Conservation (phyloP, 768 basidiomycete species). For the Amanita rubescens region DNA sequence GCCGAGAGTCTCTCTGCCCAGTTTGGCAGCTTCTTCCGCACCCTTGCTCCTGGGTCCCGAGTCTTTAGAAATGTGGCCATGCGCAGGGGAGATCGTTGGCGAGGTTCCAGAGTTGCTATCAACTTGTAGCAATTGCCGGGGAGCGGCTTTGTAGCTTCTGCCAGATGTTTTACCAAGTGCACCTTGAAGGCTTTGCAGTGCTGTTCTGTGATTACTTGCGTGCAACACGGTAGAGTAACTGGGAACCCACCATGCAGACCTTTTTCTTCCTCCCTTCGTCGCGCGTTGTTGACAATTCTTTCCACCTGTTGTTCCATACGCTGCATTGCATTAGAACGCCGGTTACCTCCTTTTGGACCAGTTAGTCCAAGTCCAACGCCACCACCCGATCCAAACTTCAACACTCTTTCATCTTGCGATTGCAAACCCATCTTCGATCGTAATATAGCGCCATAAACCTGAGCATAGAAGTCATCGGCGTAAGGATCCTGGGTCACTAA, state of each 20-base stretch:
- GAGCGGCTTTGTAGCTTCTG: constrained; percentile 92
- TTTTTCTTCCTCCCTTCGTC: constrained; percentile 81
- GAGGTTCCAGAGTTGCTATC: constrained; percentile 43
- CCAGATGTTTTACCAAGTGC: constrained; percentile 93
- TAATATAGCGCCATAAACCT: constrained; percentile 84
- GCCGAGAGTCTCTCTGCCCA: constrained; percentile 68
- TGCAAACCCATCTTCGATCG: constrained; percentile 73
- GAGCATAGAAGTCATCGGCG: constrained; percentile 97
- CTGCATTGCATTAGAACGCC: constrained; percentile 83
- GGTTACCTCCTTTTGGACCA: constrained; percentile 50
- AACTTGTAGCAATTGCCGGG: constrained; percentile 90
- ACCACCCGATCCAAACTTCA: constrained; percentile 78
- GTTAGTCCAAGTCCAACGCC: constrained; percentile 81
- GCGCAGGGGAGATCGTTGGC: constrained; percentile 36
- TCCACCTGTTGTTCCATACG: constrained; percentile 95
- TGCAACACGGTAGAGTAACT: not conserved
- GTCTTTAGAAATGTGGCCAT: constrained; percentile 49
- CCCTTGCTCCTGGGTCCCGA: constrained; percentile 42
- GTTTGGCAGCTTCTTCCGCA: constrained; percentile 66
- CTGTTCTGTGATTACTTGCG: constrained; percentile 25
- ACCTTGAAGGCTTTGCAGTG: constrained; percentile 76
- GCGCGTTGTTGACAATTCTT: constrained; percentile 87
- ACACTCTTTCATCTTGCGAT: constrained; percentile 65
- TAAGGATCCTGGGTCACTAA: constrained; percentile 97
- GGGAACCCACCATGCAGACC: constrained; percentile 44